Conservation (phyloP, 805 yeast genomes). For the Cyberlindnera nakhonratchasimensis region DNA sequence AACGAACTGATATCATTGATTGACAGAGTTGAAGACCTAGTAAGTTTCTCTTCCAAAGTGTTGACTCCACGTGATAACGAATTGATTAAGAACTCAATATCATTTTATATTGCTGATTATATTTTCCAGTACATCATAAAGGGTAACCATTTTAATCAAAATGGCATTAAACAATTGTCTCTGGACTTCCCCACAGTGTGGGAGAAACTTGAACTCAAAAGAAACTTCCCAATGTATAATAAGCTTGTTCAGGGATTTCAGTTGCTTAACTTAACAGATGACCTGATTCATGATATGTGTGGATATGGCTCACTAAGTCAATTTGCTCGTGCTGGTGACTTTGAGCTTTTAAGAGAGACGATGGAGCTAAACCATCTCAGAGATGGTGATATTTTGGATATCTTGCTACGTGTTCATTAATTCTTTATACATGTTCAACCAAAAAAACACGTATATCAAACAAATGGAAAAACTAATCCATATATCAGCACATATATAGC, state of each 20-base stretch:
- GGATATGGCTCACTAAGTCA: slow-evolving; percentile 24
- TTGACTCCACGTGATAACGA: slow-evolving; percentile 18
- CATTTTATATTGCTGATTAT: slow-evolving; percentile 30
- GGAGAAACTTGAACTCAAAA: slow-evolving; percentile 25
- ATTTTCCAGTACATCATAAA: slow-evolving; percentile 35
- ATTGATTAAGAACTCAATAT: slow-evolving; percentile 24
- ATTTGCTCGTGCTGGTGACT: slow-evolving; percentile 31
- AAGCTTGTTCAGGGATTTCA: slow-evolving; percentile 24
- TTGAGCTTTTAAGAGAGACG: slow-evolving; percentile 24
- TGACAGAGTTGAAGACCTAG: slow-evolving; percentile 26
- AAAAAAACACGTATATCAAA: too few species aligned
- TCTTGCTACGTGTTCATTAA: slow-evolving; percentile 31
- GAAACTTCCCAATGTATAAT: slow-evolving; percentile 19
- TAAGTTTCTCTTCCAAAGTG: slow-evolving; percentile 18
- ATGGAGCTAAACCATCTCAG: slow-evolving; percentile 22
- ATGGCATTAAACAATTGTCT: slow-evolving; percentile 33
- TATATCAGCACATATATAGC: too few species aligned
- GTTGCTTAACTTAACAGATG: slow-evolving; percentile 30
- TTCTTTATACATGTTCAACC: too few species aligned
- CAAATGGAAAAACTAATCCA: too few species aligned
- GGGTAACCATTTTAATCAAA: slow-evolving; percentile 33
- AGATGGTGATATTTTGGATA: slow-evolving; percentile 36
- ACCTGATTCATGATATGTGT: slow-evolving; percentile 13
- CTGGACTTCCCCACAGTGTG: slow-evolving; percentile 32
- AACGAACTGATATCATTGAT: slow-evolving; percentile 28